Evolutionary conservation across 2,329 filamentous ascomycete species (phyloP).

Genomic region (Cercospora zeina): DNA sequence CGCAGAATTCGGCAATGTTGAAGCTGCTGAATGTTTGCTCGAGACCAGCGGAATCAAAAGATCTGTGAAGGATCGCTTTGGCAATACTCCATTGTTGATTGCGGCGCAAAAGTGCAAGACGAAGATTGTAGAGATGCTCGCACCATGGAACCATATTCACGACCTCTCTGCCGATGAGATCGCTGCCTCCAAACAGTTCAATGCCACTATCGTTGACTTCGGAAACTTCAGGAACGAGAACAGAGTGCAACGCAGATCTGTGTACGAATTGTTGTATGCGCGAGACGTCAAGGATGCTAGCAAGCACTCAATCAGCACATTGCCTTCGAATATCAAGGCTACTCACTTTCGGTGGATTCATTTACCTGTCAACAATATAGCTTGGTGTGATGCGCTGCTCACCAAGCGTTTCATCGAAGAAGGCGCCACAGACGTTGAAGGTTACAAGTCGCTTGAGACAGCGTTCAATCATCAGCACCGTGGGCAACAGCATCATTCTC

Average conservation of each 20-base stretch:
- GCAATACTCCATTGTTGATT: constrained; percentile 47
- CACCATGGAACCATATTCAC: constrained; percentile 44
- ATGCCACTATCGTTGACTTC: constrained; percentile 32
- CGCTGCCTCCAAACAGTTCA: constrained; percentile 28
- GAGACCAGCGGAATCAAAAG: constrained; percentile 37
- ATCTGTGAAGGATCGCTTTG: constrained; percentile 46
- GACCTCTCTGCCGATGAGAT: constrained; percentile 29
- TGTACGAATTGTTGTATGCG: constrained; percentile 32
- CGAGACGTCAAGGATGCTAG: constrained; percentile 22
- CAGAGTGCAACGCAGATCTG: constrained; percentile 29
- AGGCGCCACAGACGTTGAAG: constrained; percentile 61
- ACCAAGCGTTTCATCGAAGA: constrained; percentile 66
- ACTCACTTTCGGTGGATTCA: constrained; percentile 51
- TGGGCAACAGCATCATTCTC: constrained; percentile 58
- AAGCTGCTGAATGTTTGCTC: constrained; percentile 30
- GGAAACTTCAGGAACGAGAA: constrained; percentile 34
- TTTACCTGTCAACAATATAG: constrained; percentile 54
- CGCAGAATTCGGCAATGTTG: constrained; percentile 34
- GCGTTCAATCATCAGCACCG: constrained; percentile 64
- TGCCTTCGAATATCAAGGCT: constrained; percentile 45
- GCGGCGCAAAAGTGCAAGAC: constrained; percentile 45
- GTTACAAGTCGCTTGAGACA: constrained; percentile 62
- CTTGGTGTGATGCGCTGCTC: constrained; percentile 64
- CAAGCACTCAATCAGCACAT: constrained; percentile 34
- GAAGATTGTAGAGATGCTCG: constrained; percentile 46